Evolutionary conservation across 345 rosid genomes (phyloP), one percentile per base, ranked within the genome.

Genomic region (Mallotus nudiflorus): DNA sequence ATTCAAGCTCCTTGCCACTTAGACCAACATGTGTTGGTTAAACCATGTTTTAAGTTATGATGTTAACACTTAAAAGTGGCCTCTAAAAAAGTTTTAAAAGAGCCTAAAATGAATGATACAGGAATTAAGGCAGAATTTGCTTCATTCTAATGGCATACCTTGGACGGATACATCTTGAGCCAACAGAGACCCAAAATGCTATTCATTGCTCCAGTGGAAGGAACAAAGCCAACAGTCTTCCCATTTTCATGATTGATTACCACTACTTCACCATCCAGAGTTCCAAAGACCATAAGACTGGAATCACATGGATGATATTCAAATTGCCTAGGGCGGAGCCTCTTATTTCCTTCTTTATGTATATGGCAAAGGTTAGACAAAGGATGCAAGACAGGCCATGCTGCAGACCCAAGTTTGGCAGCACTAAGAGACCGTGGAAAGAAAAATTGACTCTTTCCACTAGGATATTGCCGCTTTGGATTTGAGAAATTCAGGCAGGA

Each of bases 151-250:
- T 37, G 18, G 27, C 51, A 44, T 82, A 86, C 88, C 84, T 82
- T 86, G 57, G 85, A 82, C 20, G 88, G 86, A 76, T 75, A 67
- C 57, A 75, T 81, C 66, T 79, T 84, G 45, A 86, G 84, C 91
- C 88, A 86, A 68, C 83, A 82, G 48, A 86, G 85, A 18, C 91
- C 88, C 45, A 84, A 49, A 51, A 86, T 74, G 58, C 91, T 84
- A 57, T 79, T 78, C 57, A 29, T 73, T 25, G 50, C 66, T 12
- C 84, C 85, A 6, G 35, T 67, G 10, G 83, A 73, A 64, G 88
- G 81, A 69, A 77, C 75, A 67, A 68, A 81, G 42, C 84, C 69
- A 27, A 78, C 76, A 59, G 75, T 48, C 40, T 75, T 82, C 63
- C 86, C 86, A n/a, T 77, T 78, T 59, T 86, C 90, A 62, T 81